Conservation (phyloP, 768 basidiomycete genomes). For the Boletus huronensis region DNA sequence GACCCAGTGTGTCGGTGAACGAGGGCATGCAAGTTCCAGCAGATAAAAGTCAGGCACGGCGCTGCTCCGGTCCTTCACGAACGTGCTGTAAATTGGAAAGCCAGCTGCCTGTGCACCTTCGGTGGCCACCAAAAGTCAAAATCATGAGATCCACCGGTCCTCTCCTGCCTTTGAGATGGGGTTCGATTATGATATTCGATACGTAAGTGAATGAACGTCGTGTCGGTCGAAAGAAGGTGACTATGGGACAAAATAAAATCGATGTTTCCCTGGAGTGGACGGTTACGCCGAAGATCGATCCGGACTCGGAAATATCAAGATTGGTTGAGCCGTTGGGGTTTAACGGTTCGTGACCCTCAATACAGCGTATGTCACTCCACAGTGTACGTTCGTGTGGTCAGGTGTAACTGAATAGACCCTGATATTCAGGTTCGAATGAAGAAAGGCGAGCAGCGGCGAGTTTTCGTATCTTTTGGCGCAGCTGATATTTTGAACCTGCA, state of each 20-base stretch:
- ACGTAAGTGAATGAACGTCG: not conserved
- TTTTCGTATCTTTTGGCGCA: not conserved
- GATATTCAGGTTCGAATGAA: too few relatives aligned
- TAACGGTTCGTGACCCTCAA: not conserved
- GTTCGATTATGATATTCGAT: too few relatives aligned
- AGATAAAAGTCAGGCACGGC: not conserved
- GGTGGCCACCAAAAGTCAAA: not conserved
- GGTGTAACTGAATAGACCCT: not conserved
- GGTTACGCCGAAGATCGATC: not conserved
- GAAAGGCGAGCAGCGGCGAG: too few relatives aligned
- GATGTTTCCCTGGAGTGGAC: not conserved
- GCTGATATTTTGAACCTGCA: not conserved
- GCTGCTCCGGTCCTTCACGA: not conserved
- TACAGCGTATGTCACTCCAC: too few relatives aligned
- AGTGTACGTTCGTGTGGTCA: not conserved
- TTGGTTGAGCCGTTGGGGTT: not conserved
- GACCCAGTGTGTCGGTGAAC: not conserved
- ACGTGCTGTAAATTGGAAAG: not conserved
- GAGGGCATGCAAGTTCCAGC: not conserved
- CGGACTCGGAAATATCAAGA: too few relatives aligned
- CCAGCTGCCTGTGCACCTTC: too few relatives aligned
- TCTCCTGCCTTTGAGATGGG: not conserved
- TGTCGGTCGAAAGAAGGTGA: not conserved
- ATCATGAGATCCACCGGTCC: not conserved
- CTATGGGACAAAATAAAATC: not conserved